Evolutionary conservation across 768 basidiomycete genomes (phyloP).

Genomic region (Chalciporus chontae): DNA sequence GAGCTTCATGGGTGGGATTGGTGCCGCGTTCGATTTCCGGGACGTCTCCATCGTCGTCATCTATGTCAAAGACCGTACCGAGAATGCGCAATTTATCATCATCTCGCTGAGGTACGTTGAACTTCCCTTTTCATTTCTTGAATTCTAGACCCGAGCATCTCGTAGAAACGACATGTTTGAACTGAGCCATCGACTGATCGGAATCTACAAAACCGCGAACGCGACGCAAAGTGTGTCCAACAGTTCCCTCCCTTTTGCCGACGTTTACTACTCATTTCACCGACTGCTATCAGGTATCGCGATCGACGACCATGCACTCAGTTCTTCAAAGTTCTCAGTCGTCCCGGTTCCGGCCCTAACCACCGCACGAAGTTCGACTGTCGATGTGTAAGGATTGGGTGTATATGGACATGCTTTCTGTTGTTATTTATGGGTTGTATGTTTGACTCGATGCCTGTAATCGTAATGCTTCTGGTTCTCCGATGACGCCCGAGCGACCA

Average conservation of each 20-base stretch:
- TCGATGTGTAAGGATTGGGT: neutral
- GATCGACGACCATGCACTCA: constrained; percentile 70
- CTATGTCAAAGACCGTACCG: constrained; percentile 95
- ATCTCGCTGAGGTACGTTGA: constrained; percentile 81
- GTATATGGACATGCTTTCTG: neutral
- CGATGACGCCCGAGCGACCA: too few relatives aligned
- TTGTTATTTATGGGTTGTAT: constrained; percentile 3
- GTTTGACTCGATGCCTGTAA: constrained; percentile 2
- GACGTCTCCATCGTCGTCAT: constrained; percentile 99
- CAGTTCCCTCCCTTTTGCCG: neutral
- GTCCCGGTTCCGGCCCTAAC: neutral
- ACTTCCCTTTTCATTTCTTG: neutral
- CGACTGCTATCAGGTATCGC: constrained; percentile 56
- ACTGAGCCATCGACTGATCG: constrained; percentile 92
- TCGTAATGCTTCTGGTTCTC: constrained; percentile 80
- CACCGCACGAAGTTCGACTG: neutral
- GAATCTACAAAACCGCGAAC: constrained; percentile 97
- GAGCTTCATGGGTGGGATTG: constrained; percentile 96
- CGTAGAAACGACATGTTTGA: constrained; percentile 96
- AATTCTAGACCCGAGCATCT: neutral
- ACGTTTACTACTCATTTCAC: neutral
- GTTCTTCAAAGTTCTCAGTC: constrained; percentile 18
- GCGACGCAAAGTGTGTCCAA: constrained; percentile 64
- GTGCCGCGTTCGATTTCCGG: constrained; percentile 92
- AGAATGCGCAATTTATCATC: constrained; percentile 97